These are phyloP conservation scores for Pholiota adiposa DNA, from an alignment of 1,284 basidiomycete species.

Conservation along the genomic window DNA sequence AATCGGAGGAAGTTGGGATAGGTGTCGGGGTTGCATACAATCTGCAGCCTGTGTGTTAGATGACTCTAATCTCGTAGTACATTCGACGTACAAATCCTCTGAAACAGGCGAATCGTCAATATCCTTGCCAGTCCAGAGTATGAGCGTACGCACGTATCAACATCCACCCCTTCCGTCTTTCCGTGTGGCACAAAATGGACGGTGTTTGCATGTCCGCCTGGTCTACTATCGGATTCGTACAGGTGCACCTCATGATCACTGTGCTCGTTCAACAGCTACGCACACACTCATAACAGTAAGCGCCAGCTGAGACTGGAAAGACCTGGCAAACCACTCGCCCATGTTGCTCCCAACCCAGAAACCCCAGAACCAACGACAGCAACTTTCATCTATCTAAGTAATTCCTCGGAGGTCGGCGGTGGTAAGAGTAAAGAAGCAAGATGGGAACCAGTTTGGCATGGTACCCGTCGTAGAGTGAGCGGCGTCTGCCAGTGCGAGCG, in stretches of 20 bases:
- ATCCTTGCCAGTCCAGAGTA: slow-evolving; percentile 1
- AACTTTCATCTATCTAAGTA: slow-evolving; percentile 63
- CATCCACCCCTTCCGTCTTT: slow-evolving; percentile 49
- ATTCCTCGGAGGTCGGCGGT: neutral
- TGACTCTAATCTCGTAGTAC: neutral
- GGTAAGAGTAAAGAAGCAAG: neutral
- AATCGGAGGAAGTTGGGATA: slow-evolving; percentile 83
- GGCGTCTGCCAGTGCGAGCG: neutral
- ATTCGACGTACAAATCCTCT: slow-evolving; percentile 55
- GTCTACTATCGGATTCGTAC: slow-evolving; percentile 71
- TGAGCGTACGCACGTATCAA: slow-evolving; percentile 60
- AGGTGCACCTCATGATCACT: slow-evolving; percentile 82
- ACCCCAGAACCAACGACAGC: slow-evolving; percentile 84
- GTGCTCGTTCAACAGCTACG: slow-evolving; percentile 70
- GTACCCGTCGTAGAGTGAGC: neutral
- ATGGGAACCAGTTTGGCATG: slow-evolving; percentile 5
- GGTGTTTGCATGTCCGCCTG: slow-evolving; percentile 84
- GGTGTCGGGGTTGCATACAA: slow-evolving; percentile 79
- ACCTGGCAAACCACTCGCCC: slow-evolving; percentile 53
- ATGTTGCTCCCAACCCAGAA: slow-evolving; percentile 77
- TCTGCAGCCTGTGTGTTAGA: slow-evolving; percentile 32
- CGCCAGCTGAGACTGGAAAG: slow-evolving; percentile 22
- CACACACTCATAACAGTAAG: slow-evolving; percentile 1
- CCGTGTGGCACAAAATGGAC: slow-evolving; percentile 55
- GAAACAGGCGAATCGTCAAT: neutral